Conservation (phyloP, 345 rosid genomes). For the Microcos paniculata region DNA sequence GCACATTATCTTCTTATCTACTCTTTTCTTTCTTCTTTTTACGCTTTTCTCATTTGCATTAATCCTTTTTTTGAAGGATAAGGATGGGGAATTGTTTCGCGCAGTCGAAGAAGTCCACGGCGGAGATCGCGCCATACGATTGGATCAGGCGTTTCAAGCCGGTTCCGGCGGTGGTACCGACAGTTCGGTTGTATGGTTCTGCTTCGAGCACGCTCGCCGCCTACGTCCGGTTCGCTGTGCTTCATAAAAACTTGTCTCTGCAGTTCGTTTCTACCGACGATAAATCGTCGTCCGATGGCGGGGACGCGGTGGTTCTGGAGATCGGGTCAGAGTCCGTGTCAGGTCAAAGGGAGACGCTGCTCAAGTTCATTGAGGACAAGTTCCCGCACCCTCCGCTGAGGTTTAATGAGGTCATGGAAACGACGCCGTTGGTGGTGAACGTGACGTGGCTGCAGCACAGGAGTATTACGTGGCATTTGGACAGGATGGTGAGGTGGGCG, state of each 20-base stretch:
- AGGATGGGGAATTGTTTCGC: conserved; percentile 54
- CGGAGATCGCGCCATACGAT: conserved; percentile 55
- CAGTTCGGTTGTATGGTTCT: conserved; percentile 40
- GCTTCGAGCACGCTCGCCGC: conserved; percentile 30
- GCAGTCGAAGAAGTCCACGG: conserved; percentile 33
- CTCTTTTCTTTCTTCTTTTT: neutral
- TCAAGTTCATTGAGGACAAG: conserved; percentile 50
- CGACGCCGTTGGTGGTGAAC: conserved; percentile 46
- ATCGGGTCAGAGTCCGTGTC: conserved; percentile 48
- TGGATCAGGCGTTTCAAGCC: conserved; percentile 28
- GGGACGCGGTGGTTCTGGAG: conserved; percentile 33
- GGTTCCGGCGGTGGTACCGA: conserved; percentile 14
- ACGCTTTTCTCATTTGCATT: too few relatives aligned
- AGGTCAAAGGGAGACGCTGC: conserved; percentile 44
- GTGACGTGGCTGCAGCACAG: conserved; percentile 52
- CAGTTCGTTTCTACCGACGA: conserved; percentile 39
- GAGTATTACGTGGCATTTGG: conserved; percentile 60
- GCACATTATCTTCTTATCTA: too few relatives aligned
- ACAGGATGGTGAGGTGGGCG: conserved; percentile 66
- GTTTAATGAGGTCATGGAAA: conserved; percentile 19
- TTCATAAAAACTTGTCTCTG: conserved; percentile 43
- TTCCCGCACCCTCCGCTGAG: conserved; percentile 51
- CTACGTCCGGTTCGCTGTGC: conserved; percentile 58
- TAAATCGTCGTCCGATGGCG: neutral
- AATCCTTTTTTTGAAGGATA: neutral